Evolutionary conservation across 1,284 basidiomycete genomes (phyloP).

Genomic region (Trichosporon faecale): DNA sequence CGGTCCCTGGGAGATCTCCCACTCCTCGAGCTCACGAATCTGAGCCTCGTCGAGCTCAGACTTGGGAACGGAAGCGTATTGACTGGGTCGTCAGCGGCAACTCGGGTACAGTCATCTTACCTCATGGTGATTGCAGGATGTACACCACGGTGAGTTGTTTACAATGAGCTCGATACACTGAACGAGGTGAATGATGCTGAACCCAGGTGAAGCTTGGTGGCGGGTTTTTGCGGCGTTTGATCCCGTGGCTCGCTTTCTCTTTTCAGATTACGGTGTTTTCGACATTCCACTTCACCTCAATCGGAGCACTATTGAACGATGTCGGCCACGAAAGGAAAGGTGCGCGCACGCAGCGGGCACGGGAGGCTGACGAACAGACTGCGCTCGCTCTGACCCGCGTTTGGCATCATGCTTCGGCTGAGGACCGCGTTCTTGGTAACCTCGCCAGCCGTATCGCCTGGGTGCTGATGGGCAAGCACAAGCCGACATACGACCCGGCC

Average conservation of each 20-base stretch:
- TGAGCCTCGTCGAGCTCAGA: slow-evolving; percentile 97
- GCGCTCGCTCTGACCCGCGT: slow-evolving; percentile 86
- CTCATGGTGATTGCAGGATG: slow-evolving; percentile 12
- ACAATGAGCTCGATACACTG: neutral
- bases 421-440: slow-evolving; percentile 84
- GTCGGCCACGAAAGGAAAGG: slow-evolving; percentile 39
- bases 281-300: neutral
- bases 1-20: slow-evolving; percentile 94
- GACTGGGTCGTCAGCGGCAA: slow-evolving; percentile 58
- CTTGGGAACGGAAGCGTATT: slow-evolving; percentile 94
- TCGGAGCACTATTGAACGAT: slow-evolving; percentile 14
- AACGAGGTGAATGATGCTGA: neutral
- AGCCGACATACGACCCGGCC: slow-evolving; percentile 90
- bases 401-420: slow-evolving; percentile 94
- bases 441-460: slow-evolving; percentile 89
- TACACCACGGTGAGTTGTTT: neutral
- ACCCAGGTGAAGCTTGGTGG: neutral
- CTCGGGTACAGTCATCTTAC: neutral
- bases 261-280: slow-evolving; percentile 8
- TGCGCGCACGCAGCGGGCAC: slow-evolving; percentile 21
- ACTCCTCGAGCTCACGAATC: slow-evolving; percentile 90
- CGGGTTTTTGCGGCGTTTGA: slow-evolving; percentile 10
- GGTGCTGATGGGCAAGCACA: slow-evolving; percentile 98
- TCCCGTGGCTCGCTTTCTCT: neutral
- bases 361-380: slow-evolving; percentile 60